phyloP scores from a whole-genome alignment of 495 filamentous ascomycete species.

The Rusavskia elegans region DNA sequence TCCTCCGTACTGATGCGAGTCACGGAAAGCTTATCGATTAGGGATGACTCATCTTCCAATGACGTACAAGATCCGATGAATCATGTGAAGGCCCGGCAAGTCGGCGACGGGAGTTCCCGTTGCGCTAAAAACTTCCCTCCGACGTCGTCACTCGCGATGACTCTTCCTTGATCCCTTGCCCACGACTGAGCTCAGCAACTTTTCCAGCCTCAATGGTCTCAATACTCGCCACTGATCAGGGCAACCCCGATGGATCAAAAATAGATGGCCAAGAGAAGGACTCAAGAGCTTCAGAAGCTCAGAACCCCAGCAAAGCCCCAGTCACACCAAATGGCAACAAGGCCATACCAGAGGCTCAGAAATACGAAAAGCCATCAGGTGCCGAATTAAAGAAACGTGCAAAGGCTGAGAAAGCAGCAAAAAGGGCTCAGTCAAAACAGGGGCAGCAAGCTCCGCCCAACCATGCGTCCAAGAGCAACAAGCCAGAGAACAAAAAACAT shows the following conservation, averaged over 20 bases:
- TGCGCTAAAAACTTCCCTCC: background rate
- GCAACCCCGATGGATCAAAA: background rate
- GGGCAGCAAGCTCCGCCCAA: slow-evolving; percentile 20
- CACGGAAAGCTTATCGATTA: background rate
- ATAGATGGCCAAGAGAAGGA: background rate
- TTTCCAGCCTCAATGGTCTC: background rate
- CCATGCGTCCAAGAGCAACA: slow-evolving; percentile 17
- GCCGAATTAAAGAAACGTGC: slow-evolving; percentile 62
- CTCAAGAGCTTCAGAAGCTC: background rate
- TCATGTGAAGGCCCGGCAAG: background rate
- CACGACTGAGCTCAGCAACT: too few species aligned
- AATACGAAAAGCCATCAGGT: slow-evolving; percentile 37
- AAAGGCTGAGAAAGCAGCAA: slow-evolving; percentile 64
- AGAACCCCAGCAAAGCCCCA: background rate
- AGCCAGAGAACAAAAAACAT: slow-evolving; percentile 14
- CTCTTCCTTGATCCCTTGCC: background rate
- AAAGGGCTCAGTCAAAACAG: slow-evolving; percentile 46
- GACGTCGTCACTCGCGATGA: background rate
- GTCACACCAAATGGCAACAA: background rate
- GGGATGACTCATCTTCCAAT: background rate
- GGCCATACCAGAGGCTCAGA: slow-evolving; percentile 1
- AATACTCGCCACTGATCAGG: background rate
- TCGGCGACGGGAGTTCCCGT: background rate
- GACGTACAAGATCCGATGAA: background rate
- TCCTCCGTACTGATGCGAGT: slow-evolving; percentile 1